Percentiles rank a stretch among this genome's conserved stretches.
phyloP scores from a whole-genome alignment of 306 rosid species.

The Cucurbita moschata region DNA sequence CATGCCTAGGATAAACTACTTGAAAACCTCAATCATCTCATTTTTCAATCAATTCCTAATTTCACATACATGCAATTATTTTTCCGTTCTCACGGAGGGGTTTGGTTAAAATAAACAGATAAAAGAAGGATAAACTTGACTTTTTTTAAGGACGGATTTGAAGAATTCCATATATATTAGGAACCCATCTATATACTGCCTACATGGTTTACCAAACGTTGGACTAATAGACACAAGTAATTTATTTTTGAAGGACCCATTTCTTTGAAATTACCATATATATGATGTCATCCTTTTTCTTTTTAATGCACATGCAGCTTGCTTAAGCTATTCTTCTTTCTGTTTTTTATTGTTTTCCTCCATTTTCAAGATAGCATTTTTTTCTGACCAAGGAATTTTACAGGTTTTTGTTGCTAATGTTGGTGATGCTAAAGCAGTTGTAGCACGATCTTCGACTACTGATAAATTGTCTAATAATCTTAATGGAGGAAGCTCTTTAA shows the following conservation, averaged over 20 bases:
- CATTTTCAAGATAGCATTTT: not conserved
- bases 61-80: not conserved
- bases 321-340: not conserved
- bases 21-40: not conserved
- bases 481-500: conserved; percentile 30
- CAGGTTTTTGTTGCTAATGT: conserved; percentile 74
- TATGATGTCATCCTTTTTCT: not conserved
- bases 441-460: conserved; percentile 46
- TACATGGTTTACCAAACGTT: not conserved
- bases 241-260: not conserved
- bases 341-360: not conserved
- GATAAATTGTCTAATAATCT: conserved; percentile 32
- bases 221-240: not conserved
- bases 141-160: not conserved
- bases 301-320: not conserved
- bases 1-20: not conserved
- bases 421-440: conserved; percentile 88
- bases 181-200: not conserved
- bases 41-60: not conserved
- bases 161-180: not conserved
- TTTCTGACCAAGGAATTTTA: not conserved
- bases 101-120: not conserved
- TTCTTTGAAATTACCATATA: not conserved
- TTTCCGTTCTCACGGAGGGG: not conserved
- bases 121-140: not conserved